Conservation (phyloP, 306 rosid genomes). For the Malus sieversii region DNA sequence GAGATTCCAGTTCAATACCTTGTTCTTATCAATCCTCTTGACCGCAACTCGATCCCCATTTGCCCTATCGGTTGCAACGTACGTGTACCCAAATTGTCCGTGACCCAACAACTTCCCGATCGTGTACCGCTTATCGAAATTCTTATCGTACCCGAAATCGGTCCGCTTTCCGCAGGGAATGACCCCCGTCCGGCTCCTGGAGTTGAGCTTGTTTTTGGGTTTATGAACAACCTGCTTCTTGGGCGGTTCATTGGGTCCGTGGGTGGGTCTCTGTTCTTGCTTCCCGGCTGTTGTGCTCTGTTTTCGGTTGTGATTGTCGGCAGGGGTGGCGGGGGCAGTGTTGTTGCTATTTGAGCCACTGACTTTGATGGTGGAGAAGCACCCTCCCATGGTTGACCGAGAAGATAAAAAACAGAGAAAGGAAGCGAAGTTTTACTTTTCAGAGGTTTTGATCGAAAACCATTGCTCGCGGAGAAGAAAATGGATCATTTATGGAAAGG, state of each 20-base stretch:
- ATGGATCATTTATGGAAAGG: not conserved
- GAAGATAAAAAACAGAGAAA: not conserved
- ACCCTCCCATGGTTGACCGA: slow-evolving; percentile 26
- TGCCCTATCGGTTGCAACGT: slow-evolving; percentile 63
- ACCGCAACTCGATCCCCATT: slow-evolving; percentile 97
- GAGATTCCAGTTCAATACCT: slow-evolving; percentile 38
- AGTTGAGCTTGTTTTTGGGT: slow-evolving; percentile 21
- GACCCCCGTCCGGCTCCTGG: slow-evolving; percentile 32
- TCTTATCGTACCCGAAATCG: slow-evolving; percentile 83
- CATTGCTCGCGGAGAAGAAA: slow-evolving; percentile 3
- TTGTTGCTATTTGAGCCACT: slow-evolving; percentile 34
- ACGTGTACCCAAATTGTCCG: slow-evolving; percentile 95
- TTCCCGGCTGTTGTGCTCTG: not conserved
- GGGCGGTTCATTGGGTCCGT: slow-evolving; percentile 24
- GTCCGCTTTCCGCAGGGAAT: slow-evolving; percentile 89
- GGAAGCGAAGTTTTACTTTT: not conserved
- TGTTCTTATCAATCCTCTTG: slow-evolving; percentile 77
- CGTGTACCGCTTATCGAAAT: slow-evolving; percentile 52
- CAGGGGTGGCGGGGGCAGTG: not conserved
- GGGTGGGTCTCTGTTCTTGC: slow-evolving; percentile 1
- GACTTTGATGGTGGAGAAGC: slow-evolving; percentile 30
- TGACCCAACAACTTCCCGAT: slow-evolving; percentile 92
- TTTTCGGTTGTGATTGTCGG: slow-evolving; percentile 30
- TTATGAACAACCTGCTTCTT: slow-evolving; percentile 12
- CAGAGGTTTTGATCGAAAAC: slow-evolving; percentile 28